Base-by-base conservation (phyloP, 2,329 filamentous ascomycete species). In the Penicillium psychrosexuale region DNA sequence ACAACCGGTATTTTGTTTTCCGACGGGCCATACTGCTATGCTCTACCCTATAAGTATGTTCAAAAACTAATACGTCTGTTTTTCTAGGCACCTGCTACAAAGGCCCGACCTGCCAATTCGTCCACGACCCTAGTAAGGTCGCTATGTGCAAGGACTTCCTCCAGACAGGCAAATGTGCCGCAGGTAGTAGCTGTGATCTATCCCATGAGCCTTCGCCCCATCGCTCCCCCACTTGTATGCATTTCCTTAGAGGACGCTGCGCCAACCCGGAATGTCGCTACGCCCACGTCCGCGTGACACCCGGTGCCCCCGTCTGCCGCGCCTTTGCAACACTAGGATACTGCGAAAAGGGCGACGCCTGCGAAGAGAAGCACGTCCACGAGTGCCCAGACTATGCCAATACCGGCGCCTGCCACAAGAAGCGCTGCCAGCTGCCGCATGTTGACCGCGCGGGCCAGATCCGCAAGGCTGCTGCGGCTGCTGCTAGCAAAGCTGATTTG, bases 341-440 rank as follows among this genome's bases (percentile, higher is more conserved):
- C 74, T 97, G 94, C 78, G 86, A 89, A 58, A 89, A 89, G 71
- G 94, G 93, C 57, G 81, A 82, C 53, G 75, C 80, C 52, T 97
- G 94, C 75, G 75, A 84, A 57, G 85, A 94, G 61, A 88, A 91
- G 58, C 94, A 99, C 77, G 88, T 93, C 55, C 88, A 88, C 75
- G 93, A 97, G 74, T 97, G 94, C 74, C 93, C 94, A 59, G 89
- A 96, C 72, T 97, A 95, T 79, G 90, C 90, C 82, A 96, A 96
- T 76, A 90, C 84, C 57, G 93, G 93, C 66, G 79, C 81, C 59
- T 99, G 94, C 83, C 86, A 85, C 71, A 85, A 83, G 71, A 85
- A 87, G 74, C 86, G 87, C 62, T 97, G 93, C 79, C 89, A 88
- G 71, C 82, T 96, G 51, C 88, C 86, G 56, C 94, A 99, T 76